phyloP scores from a whole-genome alignment of 2,329 filamentous ascomycete species.

The Calonectria pauciramosa region DNA sequence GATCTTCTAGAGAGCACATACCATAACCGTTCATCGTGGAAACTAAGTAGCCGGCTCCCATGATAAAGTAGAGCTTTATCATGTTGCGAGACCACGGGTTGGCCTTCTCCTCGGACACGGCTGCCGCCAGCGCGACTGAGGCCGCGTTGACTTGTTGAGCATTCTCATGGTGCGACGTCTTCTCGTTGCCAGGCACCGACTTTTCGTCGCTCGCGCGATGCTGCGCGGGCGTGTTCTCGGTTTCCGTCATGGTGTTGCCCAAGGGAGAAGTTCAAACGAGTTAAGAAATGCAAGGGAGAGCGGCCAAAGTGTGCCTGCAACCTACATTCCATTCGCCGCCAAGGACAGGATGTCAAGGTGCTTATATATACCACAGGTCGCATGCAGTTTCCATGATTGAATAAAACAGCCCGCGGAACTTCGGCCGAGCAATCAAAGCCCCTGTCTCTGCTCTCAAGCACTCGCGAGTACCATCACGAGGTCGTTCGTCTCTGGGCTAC shows the following conservation, averaged over 20 bases:
- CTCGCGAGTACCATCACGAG: background rate
- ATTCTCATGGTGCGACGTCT: background rate
- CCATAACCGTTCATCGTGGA: conserved; percentile 2
- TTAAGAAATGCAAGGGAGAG: background rate
- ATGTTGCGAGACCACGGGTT: conserved; percentile 4
- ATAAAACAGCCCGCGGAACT: background rate
- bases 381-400: background rate
- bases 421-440: background rate
- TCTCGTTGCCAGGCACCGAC: background rate
- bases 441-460: background rate
- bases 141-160: background rate
- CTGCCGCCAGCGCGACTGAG: background rate
- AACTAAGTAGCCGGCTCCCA: conserved; percentile 1
- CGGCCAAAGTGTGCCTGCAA: background rate
- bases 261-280: background rate
- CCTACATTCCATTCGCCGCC: background rate
- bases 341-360: background rate
- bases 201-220: background rate
- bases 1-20: background rate
- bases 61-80: background rate
- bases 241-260: background rate
- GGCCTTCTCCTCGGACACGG: background rate
- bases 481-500: background rate
- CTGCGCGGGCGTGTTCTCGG: background rate
- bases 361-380: background rate